phyloP scores from a whole-genome alignment of 2,329 filamentous ascomycete species.

The Madurella mycetomatis region DNA sequence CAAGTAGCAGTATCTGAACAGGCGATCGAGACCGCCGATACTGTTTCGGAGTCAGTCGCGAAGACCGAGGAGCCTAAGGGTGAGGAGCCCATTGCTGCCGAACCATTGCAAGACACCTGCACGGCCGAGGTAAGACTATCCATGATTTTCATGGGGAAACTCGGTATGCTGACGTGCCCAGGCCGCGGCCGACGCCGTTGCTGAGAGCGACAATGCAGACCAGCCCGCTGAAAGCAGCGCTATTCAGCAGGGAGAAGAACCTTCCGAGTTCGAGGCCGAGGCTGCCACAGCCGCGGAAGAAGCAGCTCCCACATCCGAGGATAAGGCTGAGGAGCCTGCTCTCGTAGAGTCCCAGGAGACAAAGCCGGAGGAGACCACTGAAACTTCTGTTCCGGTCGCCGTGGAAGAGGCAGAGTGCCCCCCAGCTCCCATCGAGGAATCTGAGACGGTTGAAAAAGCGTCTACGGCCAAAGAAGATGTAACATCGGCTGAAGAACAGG shows the following conservation, averaged over 20 bases:
- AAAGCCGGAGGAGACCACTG: not conserved
- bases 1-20: not conserved
- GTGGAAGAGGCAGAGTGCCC: not conserved
- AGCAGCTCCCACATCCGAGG: not conserved
- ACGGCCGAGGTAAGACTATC: not conserved
- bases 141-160: not conserved
- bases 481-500: not conserved
- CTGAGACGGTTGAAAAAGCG: not conserved
- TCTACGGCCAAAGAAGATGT: not conserved
- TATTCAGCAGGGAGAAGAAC: not conserved
- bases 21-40: not conserved
- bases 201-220: not conserved
- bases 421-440: not conserved
- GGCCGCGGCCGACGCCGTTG: conserved; percentile 2
- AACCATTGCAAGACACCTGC: not conserved
- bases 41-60: conserved; percentile 7
- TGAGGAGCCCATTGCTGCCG: not conserved
- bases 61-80: not conserved
- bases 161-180: not conserved
- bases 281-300: not conserved
- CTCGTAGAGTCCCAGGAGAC: not conserved
- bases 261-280: conserved; percentile 2
- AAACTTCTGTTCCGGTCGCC: not conserved
- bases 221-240: not conserved
- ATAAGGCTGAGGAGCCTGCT: not conserved